Evolutionary conservation across 2,329 filamentous ascomycete species (phyloP).

Genomic region (Neopestalotiopsis rosae): DNA sequence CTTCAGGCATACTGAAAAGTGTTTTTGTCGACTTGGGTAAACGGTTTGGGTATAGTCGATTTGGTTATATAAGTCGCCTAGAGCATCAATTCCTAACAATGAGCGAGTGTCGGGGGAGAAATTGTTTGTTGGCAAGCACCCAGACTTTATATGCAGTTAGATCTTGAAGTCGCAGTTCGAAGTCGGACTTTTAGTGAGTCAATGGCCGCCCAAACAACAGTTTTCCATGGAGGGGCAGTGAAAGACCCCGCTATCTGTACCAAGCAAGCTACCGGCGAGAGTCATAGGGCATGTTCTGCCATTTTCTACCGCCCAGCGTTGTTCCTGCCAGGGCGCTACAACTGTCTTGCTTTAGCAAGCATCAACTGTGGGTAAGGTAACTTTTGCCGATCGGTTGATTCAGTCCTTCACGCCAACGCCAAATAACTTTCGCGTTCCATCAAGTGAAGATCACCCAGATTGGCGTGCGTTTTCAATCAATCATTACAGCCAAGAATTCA

Average conservation of each 20-base stretch:
- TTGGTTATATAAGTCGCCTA: not conserved
- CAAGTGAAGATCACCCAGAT: not conserved
- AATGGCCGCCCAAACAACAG: slow-evolving; percentile 21
- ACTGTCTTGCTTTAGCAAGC: not conserved
- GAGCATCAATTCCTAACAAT: not conserved
- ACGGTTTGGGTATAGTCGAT: not conserved
- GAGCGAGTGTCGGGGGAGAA: not conserved
- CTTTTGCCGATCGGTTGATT: not conserved
- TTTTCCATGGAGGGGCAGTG: slow-evolving; percentile 32
- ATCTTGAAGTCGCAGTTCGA: slow-evolving; percentile 2
- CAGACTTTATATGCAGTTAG: not conserved
- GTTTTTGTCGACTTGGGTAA: not conserved
- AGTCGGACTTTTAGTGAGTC: slow-evolving; percentile 26
- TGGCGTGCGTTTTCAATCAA: not conserved
- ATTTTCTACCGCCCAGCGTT: slow-evolving; percentile 27
- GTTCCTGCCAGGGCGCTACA: not conserved
- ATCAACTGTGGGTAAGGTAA: not conserved
- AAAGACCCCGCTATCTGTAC: slow-evolving; percentile 28
- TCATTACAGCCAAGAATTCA: not conserved
- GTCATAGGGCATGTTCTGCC: slow-evolving; percentile 26
- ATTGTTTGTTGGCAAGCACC: slow-evolving; percentile 3
- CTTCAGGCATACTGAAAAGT: slow-evolving; percentile 68
- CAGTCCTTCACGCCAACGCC: not conserved
- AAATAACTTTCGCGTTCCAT: not conserved
- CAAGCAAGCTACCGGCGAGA: not conserved